Base-by-base conservation (phyloP, 192 early-diverging fungal species). In the Gryganskiella cystojenkinii region DNA sequence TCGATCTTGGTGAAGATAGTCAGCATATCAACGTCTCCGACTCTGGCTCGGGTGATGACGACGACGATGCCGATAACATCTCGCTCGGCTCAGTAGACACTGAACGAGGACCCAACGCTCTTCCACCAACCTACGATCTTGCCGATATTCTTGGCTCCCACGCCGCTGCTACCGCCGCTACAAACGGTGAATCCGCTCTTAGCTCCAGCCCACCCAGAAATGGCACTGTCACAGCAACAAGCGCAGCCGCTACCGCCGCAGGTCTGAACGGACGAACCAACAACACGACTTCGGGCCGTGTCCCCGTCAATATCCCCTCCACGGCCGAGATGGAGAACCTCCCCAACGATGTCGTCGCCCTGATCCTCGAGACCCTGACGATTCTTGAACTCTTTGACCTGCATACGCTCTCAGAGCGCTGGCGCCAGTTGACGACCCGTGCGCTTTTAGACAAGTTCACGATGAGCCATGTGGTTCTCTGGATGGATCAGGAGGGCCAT, bases 401-500 rank as follows among this genome's bases (percentile, higher is more conserved):
- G 25, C 70, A 79, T 54, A 44, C 64, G 20, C 51, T 82, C 1
- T 82, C 81, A 3, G 66, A 68, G 0, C 58, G 67, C 17, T 82
- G 81, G 81, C 72, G 73, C 25, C 74, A 70, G 40, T 46, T 67
- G 51, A 68, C 64, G 10, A 68, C 70, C 17, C 47, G 67, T 3
- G 74, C 73, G 6, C 40, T 82, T 28, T 56, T 78, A 27, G 72
- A 72, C 59, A 79, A 67, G 53, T 82, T 82, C 42, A 52, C 20
- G 28, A 43, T 49, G 53, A 72, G 61, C 27, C 22, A 71, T 44
- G 59, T 82, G 46, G 75, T 79, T 5, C 63, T 82, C 27, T 82
- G 81, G 81, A 73, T 79, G 46, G 81, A 82, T 49, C 81, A 82
- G 44, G 81, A 82, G 56, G 64, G 74, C 35, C 81, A 82, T 59